Conservation (phyloP, 495 filamentous ascomycete genomes). For the Hypoxylon intermedium region DNA sequence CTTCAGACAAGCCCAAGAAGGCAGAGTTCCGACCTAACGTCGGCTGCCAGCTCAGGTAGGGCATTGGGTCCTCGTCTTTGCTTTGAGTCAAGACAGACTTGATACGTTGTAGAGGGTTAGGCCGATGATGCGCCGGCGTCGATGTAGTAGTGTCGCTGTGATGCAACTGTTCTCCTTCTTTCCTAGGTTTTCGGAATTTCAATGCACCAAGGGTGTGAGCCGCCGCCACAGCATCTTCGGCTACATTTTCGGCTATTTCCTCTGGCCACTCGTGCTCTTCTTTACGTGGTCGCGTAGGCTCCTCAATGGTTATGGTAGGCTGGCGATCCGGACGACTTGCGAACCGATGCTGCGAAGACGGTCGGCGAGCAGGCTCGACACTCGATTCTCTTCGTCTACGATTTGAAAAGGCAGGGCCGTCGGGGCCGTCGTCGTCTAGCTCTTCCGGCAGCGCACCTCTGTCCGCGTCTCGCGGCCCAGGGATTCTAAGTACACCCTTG, state of each 20-base stretch:
- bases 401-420: conserved; percentile 24
- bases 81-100: conserved; percentile 50
- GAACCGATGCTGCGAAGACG: conserved; percentile 34
- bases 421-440: conserved; percentile 36
- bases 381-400: conserved; percentile 35
- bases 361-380: conserved; percentile 25
- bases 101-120: conserved; percentile 30
- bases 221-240: conserved; percentile 46
- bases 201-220: conserved; percentile 44
- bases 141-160: conserved; percentile 34
- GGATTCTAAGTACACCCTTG: conserved; percentile 79
- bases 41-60: conserved; percentile 93
- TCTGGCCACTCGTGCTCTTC: conserved; percentile 42
- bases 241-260: conserved; percentile 47
- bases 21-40: conserved; percentile 91
- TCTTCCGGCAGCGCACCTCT: conserved; percentile 73
- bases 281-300: conserved; percentile 55
- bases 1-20: conserved; percentile 86
- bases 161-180: conserved; percentile 37
- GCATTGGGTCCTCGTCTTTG: conserved; percentile 63
- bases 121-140: neutral
- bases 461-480: conserved; percentile 86
- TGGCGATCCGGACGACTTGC: conserved; percentile 49
- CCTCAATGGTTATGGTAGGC: conserved; percentile 70
- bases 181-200: conserved; percentile 46